Conservation (phyloP, 352 stramenopile species). For the Globisporangium solare region DNA sequence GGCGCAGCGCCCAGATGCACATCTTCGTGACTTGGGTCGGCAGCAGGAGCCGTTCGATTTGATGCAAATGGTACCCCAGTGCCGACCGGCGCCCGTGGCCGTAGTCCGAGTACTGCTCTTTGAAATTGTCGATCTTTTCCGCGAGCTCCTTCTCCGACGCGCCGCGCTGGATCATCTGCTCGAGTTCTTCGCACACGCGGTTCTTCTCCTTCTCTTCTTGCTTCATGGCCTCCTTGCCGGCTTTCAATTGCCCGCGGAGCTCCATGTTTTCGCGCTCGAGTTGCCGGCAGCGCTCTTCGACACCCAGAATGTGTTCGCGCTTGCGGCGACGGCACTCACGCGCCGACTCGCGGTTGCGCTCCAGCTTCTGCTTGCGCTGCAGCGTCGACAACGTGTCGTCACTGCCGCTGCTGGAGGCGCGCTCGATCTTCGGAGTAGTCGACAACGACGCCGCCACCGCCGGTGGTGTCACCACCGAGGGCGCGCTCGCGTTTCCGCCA, state of each 20-base stretch:
- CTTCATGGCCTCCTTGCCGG: constrained; percentile 82
- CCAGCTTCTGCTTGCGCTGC: constrained; percentile 82
- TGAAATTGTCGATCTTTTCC: constrained; percentile 95
- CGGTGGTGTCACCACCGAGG: constrained; percentile 1
- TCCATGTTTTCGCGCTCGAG: constrained; percentile 91
- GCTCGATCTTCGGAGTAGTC: constrained; percentile 47
- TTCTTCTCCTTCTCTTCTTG: constrained; percentile 86
- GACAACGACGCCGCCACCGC: constrained; percentile 6
- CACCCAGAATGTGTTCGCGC: constrained; percentile 73
- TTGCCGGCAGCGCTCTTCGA: constrained; percentile 75
- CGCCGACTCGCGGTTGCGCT: constrained; percentile 90
- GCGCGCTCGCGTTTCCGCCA: background rate
- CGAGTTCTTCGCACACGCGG: constrained; percentile 74
- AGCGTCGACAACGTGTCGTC: constrained; percentile 38
- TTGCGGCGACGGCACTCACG: constrained; percentile 90
- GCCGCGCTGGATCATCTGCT: constrained; percentile 77
- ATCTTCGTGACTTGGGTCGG: constrained; percentile 93
- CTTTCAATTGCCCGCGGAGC: constrained; percentile 86
- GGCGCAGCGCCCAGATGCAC: constrained; percentile 89
- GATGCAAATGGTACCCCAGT: constrained; percentile 89
- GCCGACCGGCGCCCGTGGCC: constrained; percentile 86
- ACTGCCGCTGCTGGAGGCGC: constrained; percentile 48
- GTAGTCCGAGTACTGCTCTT: constrained; percentile 91
- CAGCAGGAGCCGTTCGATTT: constrained; percentile 92
- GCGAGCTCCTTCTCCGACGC: constrained; percentile 86